Base-by-base conservation (phyloP, 768 basidiomycete genomes). In the Exsudoporus frostii region DNA sequence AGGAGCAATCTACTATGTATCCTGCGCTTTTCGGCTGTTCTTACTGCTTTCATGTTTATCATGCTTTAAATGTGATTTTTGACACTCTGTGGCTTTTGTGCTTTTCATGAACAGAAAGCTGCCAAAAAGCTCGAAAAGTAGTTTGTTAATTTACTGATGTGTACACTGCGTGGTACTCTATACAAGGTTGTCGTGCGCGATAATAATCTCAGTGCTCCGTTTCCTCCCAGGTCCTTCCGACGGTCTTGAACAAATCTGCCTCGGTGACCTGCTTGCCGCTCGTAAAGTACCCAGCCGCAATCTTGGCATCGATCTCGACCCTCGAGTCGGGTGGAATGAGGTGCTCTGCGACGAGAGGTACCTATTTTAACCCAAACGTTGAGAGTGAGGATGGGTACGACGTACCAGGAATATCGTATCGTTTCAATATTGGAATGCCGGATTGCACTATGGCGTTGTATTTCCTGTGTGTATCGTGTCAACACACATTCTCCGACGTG, bases 241-340 rank as follows among this genome's bases (percentile, higher is more conserved):
- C 90, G 0, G 92, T 94, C 79, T 88, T 90, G 48, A 83, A 73
- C 34, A 96, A 73, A 69, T 96, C 92, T 17, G 79, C 87, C 65
- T 91, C 80, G 0, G 83, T 85, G 38, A 95, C 66, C 63, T 86
- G 76, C 70, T 89, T 89, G 3, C 85, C 86, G 56, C 80, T 88
- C 29, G 88, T 85, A 73, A 91, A 96, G 69, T 98, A 98, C 8
- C 94, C 95, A 5, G 91, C 86, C 11, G 91, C 90, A 60, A 94
- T 93, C 81, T 97, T 98, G 33, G 95, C 95, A 59, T 97, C 92
- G 57, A 96, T 97, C 75, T 98, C 95, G 25, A 98, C 95, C 15
- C 85, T 82, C 39, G 88, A 88, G 71, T 93, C 90, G 33, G 88
- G 89, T 0, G 92, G 93, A 57, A 97, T 90, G 51, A 97, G 83